Conservation (phyloP, 2,329 filamentous ascomycete species). For the Diaporthe eres region DNA sequence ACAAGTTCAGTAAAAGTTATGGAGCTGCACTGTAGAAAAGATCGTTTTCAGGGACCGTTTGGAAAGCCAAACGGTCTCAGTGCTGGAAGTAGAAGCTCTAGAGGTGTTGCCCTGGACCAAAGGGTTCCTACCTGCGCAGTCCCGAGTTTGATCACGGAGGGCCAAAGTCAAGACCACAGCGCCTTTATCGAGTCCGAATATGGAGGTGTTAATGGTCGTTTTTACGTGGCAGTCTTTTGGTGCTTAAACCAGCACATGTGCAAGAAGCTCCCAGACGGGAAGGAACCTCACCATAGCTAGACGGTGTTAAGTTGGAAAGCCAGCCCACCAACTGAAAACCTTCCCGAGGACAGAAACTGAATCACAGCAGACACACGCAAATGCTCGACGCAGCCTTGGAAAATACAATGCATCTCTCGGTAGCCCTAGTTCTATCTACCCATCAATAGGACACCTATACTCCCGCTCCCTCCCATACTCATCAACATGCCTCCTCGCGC, state of each 20-base stretch:
- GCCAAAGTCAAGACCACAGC: no score
- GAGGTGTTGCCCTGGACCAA: neutral
- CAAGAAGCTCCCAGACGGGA: neutral
- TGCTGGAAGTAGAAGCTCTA: neutral
- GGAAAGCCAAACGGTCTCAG: neutral
- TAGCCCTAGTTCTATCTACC: slow-evolving; percentile 50
- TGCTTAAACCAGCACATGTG: no score
- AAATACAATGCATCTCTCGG: slow-evolving; percentile 2
- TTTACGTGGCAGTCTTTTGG: no score
- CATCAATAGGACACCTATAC: slow-evolving; percentile 72
- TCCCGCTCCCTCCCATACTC: slow-evolving; percentile 60
- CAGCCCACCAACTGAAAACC: no score
- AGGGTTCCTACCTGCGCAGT: no score
- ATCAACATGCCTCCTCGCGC: slow-evolving; percentile 60
- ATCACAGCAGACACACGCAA: no score
- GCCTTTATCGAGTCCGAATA: no score
- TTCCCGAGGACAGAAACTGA: no score
- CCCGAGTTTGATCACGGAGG: no score
- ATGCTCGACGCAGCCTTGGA: neutral
- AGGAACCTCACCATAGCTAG: neutral
- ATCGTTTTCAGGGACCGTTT: neutral
- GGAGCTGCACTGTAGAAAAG: neutral
- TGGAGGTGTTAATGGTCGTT: no score
- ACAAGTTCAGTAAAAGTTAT: neutral
- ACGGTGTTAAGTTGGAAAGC: neutral